Evolutionary conservation across 2,329 filamentous ascomycete species (phyloP), one percentile per base, ranked within the genome.

Genomic region (Stagonosporopsis tanaceti): DNA sequence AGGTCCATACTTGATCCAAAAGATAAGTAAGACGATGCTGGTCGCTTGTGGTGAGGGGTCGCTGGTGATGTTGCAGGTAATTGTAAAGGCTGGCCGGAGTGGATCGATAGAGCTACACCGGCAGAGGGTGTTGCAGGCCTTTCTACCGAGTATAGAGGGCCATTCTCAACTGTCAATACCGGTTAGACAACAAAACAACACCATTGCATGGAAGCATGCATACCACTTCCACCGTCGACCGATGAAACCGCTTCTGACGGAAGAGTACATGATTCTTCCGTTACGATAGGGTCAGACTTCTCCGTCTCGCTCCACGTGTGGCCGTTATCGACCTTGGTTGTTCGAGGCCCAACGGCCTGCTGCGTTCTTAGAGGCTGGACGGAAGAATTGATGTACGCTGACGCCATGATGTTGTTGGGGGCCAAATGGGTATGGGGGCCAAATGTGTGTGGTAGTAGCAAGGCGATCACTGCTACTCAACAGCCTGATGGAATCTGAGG

Each of bases 21-120:
- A 6, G 42, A 52, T n/a, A 51, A 25, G 32, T 56, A 46, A 6
- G 45, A 27, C 17, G 47, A 55, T 42, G 44, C 41, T 32, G 57
- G 42, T 17, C 48, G 53, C 32, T 48, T 40, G 6, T 5, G 12
- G 17, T 12, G 47, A 46, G 47, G 40, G 6, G 35, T 7, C 40
- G 24, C 39, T 11, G 42, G n/a, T 22, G 25, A 24, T 3, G 24
- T 28, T 24, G 34, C 6, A 48, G 44, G 44, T 37, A 38, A 28
- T 6, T 14, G 35, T 34, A 27, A 25, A 25, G 44, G 27, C 15
- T 27, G 9, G 4, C 44, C 20, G n/a, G 44, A 38, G 15, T 53
- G 54, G 11, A 44, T 27, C 17, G 38, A 32, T 3, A 57, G 38
- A 12, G 45, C 39, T 20, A 53, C 37, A 7, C 4, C 48, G n/a